These are phyloP conservation scores for Amanita rimosa DNA, from an alignment of 768 basidiomycete species.

Conservation along the genomic window DNA sequence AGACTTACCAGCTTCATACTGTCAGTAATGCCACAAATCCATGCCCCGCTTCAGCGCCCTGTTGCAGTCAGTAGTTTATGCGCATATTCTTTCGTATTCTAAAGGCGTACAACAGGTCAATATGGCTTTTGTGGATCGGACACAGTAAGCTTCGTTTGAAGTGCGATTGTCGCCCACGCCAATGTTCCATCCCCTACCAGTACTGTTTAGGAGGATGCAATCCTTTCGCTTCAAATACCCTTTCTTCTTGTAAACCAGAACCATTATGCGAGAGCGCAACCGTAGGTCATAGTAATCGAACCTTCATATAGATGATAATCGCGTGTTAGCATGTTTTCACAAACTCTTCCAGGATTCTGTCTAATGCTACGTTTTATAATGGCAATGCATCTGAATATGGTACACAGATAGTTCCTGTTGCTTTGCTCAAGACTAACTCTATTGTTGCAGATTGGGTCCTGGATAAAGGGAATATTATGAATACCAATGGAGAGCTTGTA, in stretches of 20 bases:
- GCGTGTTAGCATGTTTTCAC: conserved; percentile 42
- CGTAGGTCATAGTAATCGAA: conserved; percentile 23
- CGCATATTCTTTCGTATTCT: neutral
- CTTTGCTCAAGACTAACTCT: neutral
- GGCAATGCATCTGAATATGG: conserved; percentile 68
- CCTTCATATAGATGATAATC: neutral
- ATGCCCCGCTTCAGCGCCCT: conserved; percentile 34
- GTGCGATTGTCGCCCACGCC: neutral
- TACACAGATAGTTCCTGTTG: conserved; percentile 12
- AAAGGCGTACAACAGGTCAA: conserved; percentile 25
- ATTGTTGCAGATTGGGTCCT: conserved; percentile 52
- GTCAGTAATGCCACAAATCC: conserved; percentile 30
- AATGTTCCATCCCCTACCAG: conserved; percentile 21
- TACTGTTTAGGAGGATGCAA: conserved; percentile 87
- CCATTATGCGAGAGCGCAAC: conserved; percentile 60
- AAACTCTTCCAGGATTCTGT: conserved; percentile 54
- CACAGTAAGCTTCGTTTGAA: conserved; percentile 20
- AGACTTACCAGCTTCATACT: neutral
- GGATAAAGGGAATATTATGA: conserved; percentile 55
- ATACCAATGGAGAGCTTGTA: conserved; percentile 58
- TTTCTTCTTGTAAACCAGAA: conserved; percentile 57
- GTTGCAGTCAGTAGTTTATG: conserved; percentile 32
- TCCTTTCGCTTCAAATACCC: conserved; percentile 52
- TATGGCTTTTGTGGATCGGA: conserved; percentile 42
- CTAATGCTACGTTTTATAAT: conserved; percentile 55